Evolutionary conservation across 169 alveolate species (phyloP), one percentile per base, ranked within the genome.

Genomic region (Plasmodium ovale): DNA sequence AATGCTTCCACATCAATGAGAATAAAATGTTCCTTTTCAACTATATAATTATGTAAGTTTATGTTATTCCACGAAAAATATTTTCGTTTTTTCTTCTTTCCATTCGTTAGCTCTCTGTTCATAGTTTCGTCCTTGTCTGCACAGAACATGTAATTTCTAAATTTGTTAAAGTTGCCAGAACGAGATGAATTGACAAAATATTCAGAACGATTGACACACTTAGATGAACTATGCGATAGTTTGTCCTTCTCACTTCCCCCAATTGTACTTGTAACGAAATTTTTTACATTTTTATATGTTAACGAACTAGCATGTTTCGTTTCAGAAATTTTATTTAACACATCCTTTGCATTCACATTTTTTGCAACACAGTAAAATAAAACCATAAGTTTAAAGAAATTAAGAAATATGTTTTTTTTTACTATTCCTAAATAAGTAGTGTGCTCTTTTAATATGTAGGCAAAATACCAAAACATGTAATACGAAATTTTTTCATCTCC

Each of bases 391-490:
- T 85, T 85, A 35, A 85, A 68, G 23, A 67, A 44, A 71, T 85
- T 23, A 68, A 51, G 42, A 85, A 85, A 68, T 39, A 85, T 12
- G 6, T 44, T 33, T 21, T 54, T 68, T 47, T 85, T 85, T 85
- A 85, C 58, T 56, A n/a, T 71, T 49, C 69, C 72, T 37, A 85
- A 68, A 42, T 85, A 85, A 1, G 25, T 56, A 37, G 23, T 58
- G 35, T 85, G 87, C 31, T 54, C 47, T 25, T 68, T 85, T 62
- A 85, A 59, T 6, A 85, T 67, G 44, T 68, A 85, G 1, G 87
- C 87, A 58, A 85, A n/a, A 47, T 85, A 39, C 91, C 91, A 85
- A 85, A 85, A 85, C 68, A 59, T 68, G 10, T 16, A 33, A 47
- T 85, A 68, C 14, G 77, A 37, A 10, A 85, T 54, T 85, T 85